Conservation (phyloP, 2,329 filamentous ascomycete species). For the Diaporthe aspalathi region DNA sequence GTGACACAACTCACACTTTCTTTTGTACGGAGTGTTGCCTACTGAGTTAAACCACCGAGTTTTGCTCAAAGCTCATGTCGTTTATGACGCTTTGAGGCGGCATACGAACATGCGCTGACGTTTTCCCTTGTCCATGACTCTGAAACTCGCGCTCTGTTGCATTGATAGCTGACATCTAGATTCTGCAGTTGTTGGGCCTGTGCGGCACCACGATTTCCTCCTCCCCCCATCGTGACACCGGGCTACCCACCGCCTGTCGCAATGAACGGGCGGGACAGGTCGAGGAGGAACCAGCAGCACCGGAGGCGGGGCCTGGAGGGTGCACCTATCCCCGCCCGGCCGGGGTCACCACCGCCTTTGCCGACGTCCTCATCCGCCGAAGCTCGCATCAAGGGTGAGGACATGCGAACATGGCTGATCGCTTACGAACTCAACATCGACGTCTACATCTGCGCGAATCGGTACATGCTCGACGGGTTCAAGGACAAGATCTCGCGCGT, state of each 20-base stretch:
- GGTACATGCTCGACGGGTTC: slow-evolving; percentile 60
- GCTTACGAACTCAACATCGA: slow-evolving; percentile 60
- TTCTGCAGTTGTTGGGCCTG: slow-evolving; percentile 54
- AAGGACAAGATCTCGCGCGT: slow-evolving; percentile 55
- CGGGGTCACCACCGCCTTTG: slow-evolving; percentile 36
- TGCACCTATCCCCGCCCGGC: slow-evolving; percentile 30
- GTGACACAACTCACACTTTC: background rate
- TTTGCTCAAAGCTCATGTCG: background rate
- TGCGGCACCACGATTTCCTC: slow-evolving; percentile 49
- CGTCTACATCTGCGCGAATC: slow-evolving; percentile 62
- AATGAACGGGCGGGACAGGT: slow-evolving; percentile 17
- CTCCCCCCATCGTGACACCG: slow-evolving; percentile 45
- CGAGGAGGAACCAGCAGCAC: slow-evolving; percentile 26
- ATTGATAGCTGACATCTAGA: background rate
- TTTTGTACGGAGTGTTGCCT: background rate
- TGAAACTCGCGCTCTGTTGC: background rate
- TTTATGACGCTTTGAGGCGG: background rate
- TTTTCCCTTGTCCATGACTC: background rate
- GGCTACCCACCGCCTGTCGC: slow-evolving; percentile 33
- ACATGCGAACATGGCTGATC: slow-evolving; percentile 60
- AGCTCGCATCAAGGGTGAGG: slow-evolving; percentile 56
- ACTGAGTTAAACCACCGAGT: background rate
- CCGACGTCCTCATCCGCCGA: slow-evolving; percentile 40
- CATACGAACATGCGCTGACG: too few relatives aligned
- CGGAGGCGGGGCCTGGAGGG: slow-evolving; percentile 35